Evolutionary conservation across 1,284 basidiomycete genomes (phyloP).

Genomic region (Puccinia horiana): DNA sequence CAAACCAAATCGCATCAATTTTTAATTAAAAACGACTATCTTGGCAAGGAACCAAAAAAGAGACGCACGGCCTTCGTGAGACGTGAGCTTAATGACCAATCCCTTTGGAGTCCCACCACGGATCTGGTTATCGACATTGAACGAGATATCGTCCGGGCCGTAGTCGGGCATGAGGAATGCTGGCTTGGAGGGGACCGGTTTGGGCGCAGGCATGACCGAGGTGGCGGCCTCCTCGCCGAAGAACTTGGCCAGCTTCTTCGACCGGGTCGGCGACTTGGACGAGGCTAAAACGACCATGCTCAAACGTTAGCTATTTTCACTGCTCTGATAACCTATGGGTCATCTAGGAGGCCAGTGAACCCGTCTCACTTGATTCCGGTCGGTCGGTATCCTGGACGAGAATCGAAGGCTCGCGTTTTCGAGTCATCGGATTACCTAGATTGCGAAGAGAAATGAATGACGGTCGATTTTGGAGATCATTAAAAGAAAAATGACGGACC

Average conservation of each 20-base stretch:
- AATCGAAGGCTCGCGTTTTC: slow-evolving; percentile 1
- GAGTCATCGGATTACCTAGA: not conserved
- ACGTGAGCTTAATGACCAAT: slow-evolving; percentile 49
- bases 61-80: slow-evolving; percentile 45
- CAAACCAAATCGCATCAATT: not conserved
- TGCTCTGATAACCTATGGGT: no score
- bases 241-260: slow-evolving; percentile 46
- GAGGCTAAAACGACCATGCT: not conserved
- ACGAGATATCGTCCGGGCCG: slow-evolving; percentile 56
- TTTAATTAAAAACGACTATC: not conserved
- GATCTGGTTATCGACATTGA: slow-evolving; percentile 56
- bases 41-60: not conserved
- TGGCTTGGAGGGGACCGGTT: slow-evolving; percentile 49
- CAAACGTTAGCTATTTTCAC: not conserved
- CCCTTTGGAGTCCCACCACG: slow-evolving; percentile 57
- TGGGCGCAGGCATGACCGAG: slow-evolving; percentile 2
- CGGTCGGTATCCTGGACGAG: slow-evolving; percentile 10
- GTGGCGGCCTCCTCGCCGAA: slow-evolving; percentile 45
- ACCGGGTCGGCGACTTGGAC: slow-evolving; percentile 42
- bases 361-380: slow-evolving; percentile 16
- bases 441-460: not conserved
- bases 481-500: not conserved
- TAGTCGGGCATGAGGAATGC: slow-evolving; percentile 57
- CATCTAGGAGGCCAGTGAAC: not conserved
- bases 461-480: not conserved